These are phyloP conservation scores for Ascocoryne sarcoides DNA, from an alignment of 2,329 filamentous ascomycete species.

Conservation along the genomic window DNA sequence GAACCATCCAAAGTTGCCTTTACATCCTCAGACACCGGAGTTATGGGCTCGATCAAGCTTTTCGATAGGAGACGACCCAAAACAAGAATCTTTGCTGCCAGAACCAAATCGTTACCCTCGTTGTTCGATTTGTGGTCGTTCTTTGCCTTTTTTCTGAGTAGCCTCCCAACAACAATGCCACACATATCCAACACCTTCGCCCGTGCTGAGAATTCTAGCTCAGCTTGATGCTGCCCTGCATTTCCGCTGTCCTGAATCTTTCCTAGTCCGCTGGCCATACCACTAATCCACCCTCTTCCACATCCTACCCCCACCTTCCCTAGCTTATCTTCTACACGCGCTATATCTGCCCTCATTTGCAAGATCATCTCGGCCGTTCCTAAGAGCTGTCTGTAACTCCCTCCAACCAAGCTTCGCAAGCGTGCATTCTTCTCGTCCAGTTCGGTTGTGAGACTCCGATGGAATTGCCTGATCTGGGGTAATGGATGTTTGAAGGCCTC, in stretches of 20 bases:
- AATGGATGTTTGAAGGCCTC: slow-evolving; percentile 41
- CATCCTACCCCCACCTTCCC: slow-evolving; percentile 67
- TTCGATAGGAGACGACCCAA: slow-evolving; percentile 68
- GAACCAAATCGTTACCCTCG: slow-evolving; percentile 37
- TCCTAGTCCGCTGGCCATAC: slow-evolving; percentile 51
- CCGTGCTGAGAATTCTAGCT: slow-evolving; percentile 31
- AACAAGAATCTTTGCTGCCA: slow-evolving; percentile 64
- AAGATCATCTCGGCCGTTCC: slow-evolving; percentile 93
- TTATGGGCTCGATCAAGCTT: slow-evolving; percentile 57
- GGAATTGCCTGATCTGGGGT: slow-evolving; percentile 54
- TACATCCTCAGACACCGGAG: slow-evolving; percentile 18
- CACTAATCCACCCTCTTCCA: slow-evolving; percentile 61
- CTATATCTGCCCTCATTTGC: slow-evolving; percentile 73
- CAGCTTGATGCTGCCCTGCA: slow-evolving; percentile 21
- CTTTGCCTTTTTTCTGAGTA: slow-evolving; percentile 34
- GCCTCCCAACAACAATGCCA: slow-evolving; percentile 38
- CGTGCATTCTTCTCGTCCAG: slow-evolving; percentile 55
- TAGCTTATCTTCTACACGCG: slow-evolving; percentile 62
- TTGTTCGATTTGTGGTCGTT: slow-evolving; percentile 20
- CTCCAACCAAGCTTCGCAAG: slow-evolving; percentile 55
- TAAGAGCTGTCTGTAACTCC: slow-evolving; percentile 77
- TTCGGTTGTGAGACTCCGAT: slow-evolving; percentile 48
- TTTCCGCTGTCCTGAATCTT: slow-evolving; percentile 33
- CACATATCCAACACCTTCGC: slow-evolving; percentile 44
- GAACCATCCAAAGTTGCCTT: not conserved